A percentile compares a stretch with the other conserved stretches of the same genome.
Evolutionary conservation across 768 basidiomycete genomes (phyloP).

Genomic region (Tricholoma saponaceum): DNA sequence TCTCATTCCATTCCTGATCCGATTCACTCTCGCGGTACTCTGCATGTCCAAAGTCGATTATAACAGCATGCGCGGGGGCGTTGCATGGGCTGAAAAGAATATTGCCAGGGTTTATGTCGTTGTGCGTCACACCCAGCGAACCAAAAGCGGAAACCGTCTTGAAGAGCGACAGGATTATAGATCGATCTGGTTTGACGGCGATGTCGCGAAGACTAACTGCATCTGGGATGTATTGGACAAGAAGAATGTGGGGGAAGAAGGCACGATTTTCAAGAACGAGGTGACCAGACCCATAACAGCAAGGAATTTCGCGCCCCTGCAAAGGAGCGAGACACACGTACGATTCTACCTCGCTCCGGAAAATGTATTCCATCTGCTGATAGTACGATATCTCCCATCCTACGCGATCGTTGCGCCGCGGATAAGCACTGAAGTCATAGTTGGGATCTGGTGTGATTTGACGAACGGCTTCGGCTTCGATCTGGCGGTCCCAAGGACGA

Average conservation of each 20-base stretch:
- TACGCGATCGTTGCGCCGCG: background rate
- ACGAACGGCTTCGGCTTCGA: background rate
- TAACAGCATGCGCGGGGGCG: background rate
- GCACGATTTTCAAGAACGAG: background rate
- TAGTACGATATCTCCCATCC: background rate
- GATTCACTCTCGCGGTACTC: slow-evolving; percentile 7
- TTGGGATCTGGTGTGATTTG: background rate
- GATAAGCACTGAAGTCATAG: background rate
- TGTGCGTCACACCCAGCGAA: background rate
- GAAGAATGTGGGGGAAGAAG: background rate
- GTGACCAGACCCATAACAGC: background rate
- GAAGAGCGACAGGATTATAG: background rate
- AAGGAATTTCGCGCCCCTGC: background rate
- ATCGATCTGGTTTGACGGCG: background rate
- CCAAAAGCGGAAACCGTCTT: background rate
- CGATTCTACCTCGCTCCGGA: background rate
- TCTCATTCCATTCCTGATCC: background rate
- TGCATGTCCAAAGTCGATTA: background rate
- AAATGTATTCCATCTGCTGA: background rate
- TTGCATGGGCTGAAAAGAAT: background rate
- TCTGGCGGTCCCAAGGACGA: background rate
- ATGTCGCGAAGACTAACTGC: background rate
- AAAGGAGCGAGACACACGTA: background rate
- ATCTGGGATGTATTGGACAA: background rate
- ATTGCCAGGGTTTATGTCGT: background rate